Base-by-base conservation (phyloP, 306 rosid genomes). In the Psophocarpus tetragonolobus region DNA sequence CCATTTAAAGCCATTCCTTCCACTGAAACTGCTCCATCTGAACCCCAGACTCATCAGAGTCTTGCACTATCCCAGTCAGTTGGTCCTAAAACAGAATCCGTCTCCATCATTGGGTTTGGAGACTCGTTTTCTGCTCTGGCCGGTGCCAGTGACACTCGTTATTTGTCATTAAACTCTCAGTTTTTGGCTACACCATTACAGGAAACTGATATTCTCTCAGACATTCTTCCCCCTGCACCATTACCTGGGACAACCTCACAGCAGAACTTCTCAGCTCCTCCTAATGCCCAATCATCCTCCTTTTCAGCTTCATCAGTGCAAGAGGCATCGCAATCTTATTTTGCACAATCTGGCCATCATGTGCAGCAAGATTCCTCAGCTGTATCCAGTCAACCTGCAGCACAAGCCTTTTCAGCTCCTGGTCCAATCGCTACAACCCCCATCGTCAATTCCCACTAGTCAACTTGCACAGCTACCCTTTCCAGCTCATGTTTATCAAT, bases 1-100 rank as follows among this genome's bases (percentile, higher is more conserved):
- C 96, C 97, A 71, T 93, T 93, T 80, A 88, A 74, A 81, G 98
- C 98, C 23, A 0, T 85, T 58, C 82, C 94, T 75, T 87, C 91
- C 2, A 1, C 70, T 6, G 89, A 87, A 26, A 68, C 73, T 50
- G 81, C 61, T 76, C 83, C 82, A 57, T 60, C 81, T 81, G 88
- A 79, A 76, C 84, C 87, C 71, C 84, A 86, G 56, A 66, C 74
- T 12, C 78, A 83, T 58, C 87, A 82, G 61, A 62, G 38, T 61
- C 66, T 56, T 58, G 88, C 74, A 68, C 68, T 77, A 47, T 30
- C 78, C 56, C 91, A 80, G 35, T 68, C 67, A 33, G 68, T 36
- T 17, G 79, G 39, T 24, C 73, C 44, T 39, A 77, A 32, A 69
- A 18, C 84, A 51, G 87, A 90, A 57, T 51, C 78, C 23, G 85